These are phyloP conservation scores for Geosmithia flava DNA, from an alignment of 2,329 filamentous ascomycete species.

Conservation along the genomic window DNA sequence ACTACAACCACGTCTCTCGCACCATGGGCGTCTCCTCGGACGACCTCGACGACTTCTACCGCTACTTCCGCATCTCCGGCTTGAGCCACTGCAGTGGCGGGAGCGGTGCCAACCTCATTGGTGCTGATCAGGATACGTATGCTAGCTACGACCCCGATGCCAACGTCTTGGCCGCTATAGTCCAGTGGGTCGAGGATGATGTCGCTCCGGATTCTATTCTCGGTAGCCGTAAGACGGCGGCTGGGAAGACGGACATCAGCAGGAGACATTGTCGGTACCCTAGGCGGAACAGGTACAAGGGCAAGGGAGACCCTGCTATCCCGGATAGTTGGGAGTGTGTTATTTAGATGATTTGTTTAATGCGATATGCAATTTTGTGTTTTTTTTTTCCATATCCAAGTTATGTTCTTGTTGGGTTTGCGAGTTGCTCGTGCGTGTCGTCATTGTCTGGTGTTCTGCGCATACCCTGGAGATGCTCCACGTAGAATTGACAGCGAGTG, in stretches of 20 bases:
- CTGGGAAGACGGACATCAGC: neutral
- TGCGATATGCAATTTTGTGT: neutral
- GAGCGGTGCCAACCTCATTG: conserved; percentile 24
- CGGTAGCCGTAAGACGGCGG: neutral
- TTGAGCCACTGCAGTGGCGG: conserved; percentile 37
- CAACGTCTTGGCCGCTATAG: conserved; percentile 33
- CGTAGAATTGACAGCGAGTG: too few species aligned
- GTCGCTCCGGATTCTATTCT: conserved; percentile 21
- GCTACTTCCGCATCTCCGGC: conserved; percentile 38
- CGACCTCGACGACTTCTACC: conserved; percentile 29
- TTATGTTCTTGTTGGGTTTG: too few species aligned
- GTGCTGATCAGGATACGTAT: conserved; percentile 26
- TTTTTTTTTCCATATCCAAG: neutral
- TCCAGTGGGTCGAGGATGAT: conserved; percentile 30
- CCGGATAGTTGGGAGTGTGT: conserved; percentile 2
- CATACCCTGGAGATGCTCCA: too few species aligned
- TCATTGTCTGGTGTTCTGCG: too few species aligned
- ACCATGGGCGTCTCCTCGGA: conserved; percentile 6
- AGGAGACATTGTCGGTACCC: conserved; percentile 2
- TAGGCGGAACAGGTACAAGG: neutral
- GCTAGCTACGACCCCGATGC: conserved; percentile 18
- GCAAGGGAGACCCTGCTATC: neutral
- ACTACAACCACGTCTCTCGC: conserved; percentile 6
- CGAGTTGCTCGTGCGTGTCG: too few species aligned
- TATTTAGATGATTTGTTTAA: neutral